A percentile compares a stretch with the other conserved stretches of the same genome.
Evolutionary conservation across 495 filamentous ascomycete genomes (phyloP).

Genomic region (Aspergillus ostianus): DNA sequence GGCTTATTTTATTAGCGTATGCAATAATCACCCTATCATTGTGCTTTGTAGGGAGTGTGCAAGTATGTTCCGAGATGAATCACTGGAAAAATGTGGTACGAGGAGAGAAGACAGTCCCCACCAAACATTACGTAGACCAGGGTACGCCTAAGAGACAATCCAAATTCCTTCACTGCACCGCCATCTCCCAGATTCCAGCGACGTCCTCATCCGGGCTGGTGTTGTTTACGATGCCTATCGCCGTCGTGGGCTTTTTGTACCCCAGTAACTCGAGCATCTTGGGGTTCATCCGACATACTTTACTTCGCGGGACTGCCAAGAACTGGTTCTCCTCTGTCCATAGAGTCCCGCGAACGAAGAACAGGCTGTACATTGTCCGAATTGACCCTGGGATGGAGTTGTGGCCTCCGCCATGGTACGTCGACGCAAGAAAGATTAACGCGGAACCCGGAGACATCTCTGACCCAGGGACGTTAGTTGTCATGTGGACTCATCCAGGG

Average conservation of each 20-base stretch:
- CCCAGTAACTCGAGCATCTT: conserved; percentile 21
- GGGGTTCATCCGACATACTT: conserved; percentile 26
- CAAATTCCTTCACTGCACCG: conserved; percentile 1
- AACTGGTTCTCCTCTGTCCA: conserved; percentile 41
- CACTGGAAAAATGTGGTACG: too few relatives aligned
- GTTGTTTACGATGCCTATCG: conserved; percentile 19
- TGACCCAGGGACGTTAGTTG: neutral
- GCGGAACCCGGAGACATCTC: conserved; percentile 31
- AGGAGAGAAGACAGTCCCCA: too few relatives aligned
- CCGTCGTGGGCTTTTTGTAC: conserved; percentile 18
- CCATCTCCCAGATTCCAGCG: conserved; percentile 15
- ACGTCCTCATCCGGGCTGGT: conserved; percentile 18
- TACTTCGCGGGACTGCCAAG: conserved; percentile 32
- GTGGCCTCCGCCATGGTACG: conserved; percentile 32
- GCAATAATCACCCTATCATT: too few relatives aligned
- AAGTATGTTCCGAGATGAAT: too few relatives aligned
- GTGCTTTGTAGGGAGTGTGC: too few relatives aligned
- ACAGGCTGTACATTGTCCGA: conserved; percentile 27
- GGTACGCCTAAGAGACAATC: neutral
- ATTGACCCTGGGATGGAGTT: conserved; percentile 25
- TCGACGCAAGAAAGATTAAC: conserved; percentile 29
- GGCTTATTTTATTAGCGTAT: too few relatives aligned
- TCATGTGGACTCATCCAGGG: too few relatives aligned
- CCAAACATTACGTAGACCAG: too few relatives aligned
- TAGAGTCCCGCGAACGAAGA: conserved; percentile 30